These are phyloP conservation scores for Porcisia hertigi DNA, from an alignment of 208 protist species.

Conservation along the genomic window DNA sequence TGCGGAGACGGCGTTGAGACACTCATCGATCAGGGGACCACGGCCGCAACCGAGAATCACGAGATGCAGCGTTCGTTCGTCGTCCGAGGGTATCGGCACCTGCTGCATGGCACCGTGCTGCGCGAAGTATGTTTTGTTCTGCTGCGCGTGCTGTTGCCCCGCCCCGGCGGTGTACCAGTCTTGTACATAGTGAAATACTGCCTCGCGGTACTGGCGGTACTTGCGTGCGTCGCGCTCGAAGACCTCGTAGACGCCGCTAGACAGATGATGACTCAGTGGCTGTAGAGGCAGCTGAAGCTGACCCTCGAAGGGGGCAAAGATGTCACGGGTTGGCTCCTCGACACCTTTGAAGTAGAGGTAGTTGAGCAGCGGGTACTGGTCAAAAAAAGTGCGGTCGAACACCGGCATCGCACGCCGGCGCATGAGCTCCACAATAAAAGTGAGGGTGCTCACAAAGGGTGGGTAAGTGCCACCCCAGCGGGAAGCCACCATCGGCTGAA, in stretches of 20 bases:
- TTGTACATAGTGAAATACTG: slow-evolving; percentile 65
- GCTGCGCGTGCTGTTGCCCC: slow-evolving; percentile 34
- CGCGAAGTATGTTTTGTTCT: slow-evolving; percentile 23
- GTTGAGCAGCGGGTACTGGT: slow-evolving; percentile 66
- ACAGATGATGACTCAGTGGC: slow-evolving; percentile 97
- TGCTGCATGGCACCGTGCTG: slow-evolving; percentile 14
- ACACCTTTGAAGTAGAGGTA: slow-evolving; percentile 55
- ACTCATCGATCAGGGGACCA: slow-evolving; percentile 93
- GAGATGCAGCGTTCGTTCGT: slow-evolving; percentile 63
- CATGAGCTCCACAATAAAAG: slow-evolving; percentile 80
- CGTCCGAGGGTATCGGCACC: slow-evolving; percentile 11
- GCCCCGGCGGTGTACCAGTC: slow-evolving; percentile 50
- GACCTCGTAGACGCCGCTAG: slow-evolving; percentile 97
- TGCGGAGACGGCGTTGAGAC: slow-evolving; percentile 78
- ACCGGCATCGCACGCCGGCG: slow-evolving; percentile 65
- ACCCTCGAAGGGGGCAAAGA: slow-evolving; percentile 88
- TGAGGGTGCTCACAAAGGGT: slow-evolving; percentile 38
- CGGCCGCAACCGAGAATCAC: slow-evolving; percentile 98
- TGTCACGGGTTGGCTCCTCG: slow-evolving; percentile 49
- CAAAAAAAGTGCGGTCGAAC: slow-evolving; percentile 62
- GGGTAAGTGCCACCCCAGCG: slow-evolving; percentile 64
- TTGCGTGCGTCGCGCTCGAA: slow-evolving; percentile 98
- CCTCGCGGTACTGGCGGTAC: slow-evolving; percentile 94
- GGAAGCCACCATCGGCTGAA: slow-evolving; percentile 34
- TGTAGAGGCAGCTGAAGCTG: slow-evolving; percentile 94